Base-by-base conservation (phyloP, 2,329 filamentous ascomycete species). In the Sclerotinia borealis region DNA sequence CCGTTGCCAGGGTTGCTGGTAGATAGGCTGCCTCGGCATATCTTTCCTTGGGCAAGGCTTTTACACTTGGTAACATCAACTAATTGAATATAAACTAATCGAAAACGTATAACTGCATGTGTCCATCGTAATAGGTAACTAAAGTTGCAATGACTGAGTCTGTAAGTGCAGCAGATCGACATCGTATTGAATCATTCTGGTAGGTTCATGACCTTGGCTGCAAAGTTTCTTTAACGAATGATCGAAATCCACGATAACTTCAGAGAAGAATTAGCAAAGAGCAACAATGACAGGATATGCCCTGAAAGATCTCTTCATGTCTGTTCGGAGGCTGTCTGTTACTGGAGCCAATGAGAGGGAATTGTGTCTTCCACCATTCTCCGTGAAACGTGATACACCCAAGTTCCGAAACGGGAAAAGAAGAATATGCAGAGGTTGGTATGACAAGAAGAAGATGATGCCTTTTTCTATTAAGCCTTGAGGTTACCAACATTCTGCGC, bases 161-260 rank as follows among this genome's bases (percentile, higher is more conserved):
- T 39, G 36, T 41, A 19, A 36, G 29, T 13, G 49, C 36, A 54
- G 22, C 39, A 52, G 59, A 52, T 61, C 48, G 27, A 43, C 59
- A 51, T 43, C 29, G 48, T 43, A 61, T 34, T 54, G 47, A 45
- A 54, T 54, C 47, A 54, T 41, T 61, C 39, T 54, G 48, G 25
- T 51, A 54, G 48, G 25, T 61, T 41, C 29, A 61, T 54, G 47
- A 43, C 59, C 59, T 61, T 61, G 59, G 48, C 59, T 41, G 37
- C 36, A 48, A 45, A 34, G 27, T 43, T 43, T 43, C 37, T 45
- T 15, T n/a, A 61, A 54, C 59, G 29, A 54, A 54, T 61, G 59
- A 61, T 45, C n/a, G 47, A 45, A 61, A 54, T 54, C 48, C 59
- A 61, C 59, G 59, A 61, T 43, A 54, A 43, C 59, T 31, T 43